Evolutionary conservation across 1,284 basidiomycete species (phyloP).

Genomic region (Microbotryum lychnidis-dioicae): DNA sequence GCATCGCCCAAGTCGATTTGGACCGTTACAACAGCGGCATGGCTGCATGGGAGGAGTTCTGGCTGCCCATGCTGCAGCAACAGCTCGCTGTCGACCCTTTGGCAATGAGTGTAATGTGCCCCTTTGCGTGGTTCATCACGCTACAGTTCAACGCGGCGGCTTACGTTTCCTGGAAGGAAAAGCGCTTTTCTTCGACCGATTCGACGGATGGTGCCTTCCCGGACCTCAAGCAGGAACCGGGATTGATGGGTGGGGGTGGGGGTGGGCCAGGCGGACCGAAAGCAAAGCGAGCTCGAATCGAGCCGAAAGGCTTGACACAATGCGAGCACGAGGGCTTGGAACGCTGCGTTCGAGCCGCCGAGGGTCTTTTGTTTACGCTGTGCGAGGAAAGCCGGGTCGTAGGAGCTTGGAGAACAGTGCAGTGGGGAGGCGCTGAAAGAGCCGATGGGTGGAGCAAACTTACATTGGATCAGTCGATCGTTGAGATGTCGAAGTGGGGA

Average conservation of each 20-base stretch:
- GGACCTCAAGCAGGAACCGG: neutral
- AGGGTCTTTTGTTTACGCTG: conserved; percentile 24
- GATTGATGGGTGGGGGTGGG: conserved; percentile 1
- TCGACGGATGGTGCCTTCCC: neutral
- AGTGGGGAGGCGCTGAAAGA: conserved; percentile 31
- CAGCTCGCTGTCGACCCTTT: conserved; percentile 26
- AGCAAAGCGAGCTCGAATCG: conserved; percentile 8
- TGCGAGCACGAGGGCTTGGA: conserved; percentile 24
- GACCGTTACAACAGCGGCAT: conserved; percentile 30
- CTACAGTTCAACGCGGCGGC: conserved; percentile 23
- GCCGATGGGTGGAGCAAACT: conserved; percentile 28
- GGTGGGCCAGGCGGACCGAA: conserved; percentile 10
- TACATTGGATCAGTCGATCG: conserved; percentile 25
- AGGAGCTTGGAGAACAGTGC: conserved; percentile 25
- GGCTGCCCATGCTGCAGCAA: conserved; percentile 18
- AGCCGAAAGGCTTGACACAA: conserved; percentile 14
- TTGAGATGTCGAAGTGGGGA: conserved; percentile 24
- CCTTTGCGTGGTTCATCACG: conserved; percentile 27
- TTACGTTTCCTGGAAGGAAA: conserved; percentile 20
- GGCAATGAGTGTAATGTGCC: conserved; percentile 27
- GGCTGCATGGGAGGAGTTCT: conserved; percentile 26
- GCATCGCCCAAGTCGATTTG: conserved; percentile 24
- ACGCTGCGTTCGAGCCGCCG: conserved; percentile 21
- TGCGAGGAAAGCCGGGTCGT: conserved; percentile 24
- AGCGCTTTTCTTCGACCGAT: conserved; percentile 8